These are phyloP conservation scores for Peniophora sp. DNA, from an alignment of 1,284 basidiomycete species.

Conservation along the genomic window DNA sequence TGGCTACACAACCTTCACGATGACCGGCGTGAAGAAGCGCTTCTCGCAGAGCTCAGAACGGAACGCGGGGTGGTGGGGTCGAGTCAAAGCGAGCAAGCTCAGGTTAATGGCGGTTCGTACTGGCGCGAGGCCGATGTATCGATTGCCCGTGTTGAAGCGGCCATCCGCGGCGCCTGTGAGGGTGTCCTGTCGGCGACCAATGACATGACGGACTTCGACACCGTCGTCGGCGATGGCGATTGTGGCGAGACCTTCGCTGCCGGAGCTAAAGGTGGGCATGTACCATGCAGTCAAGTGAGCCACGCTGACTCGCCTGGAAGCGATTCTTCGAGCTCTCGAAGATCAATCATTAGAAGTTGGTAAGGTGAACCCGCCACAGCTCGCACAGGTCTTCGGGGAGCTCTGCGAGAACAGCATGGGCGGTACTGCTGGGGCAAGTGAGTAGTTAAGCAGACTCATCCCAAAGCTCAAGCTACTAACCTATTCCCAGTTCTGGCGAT, in stretches of 20 bases:
- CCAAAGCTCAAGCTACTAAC: neutral
- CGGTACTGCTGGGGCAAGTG: constrained; percentile 7
- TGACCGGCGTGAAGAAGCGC: too few relatives aligned
- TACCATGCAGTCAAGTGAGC: neutral
- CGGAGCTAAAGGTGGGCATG: constrained; percentile 17
- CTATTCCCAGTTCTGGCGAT: constrained; percentile 36
- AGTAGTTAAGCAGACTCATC: neutral
- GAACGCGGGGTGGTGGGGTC: neutral
- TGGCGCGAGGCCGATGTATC: constrained; percentile 6
- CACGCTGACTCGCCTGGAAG: neutral
- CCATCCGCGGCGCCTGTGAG: constrained; percentile 22
- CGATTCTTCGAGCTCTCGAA: constrained; percentile 11
- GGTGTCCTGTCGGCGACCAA: constrained; percentile 27
- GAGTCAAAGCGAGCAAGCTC: neutral
- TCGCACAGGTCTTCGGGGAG: constrained; percentile 7
- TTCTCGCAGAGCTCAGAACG: too few relatives aligned
- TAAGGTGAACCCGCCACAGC: neutral
- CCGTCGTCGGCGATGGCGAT: constrained; percentile 27
- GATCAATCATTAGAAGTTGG: constrained; percentile 4
- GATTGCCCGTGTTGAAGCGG: constrained; percentile 12
- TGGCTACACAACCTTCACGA: constrained; percentile 6
- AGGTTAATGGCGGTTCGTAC: neutral
- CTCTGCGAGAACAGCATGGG: constrained; percentile 20
- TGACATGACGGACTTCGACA: constrained; percentile 34
- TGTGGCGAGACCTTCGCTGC: constrained; percentile 25